Percentiles rank a stretch among this genome's conserved stretches.
phyloP scores from a whole-genome alignment of 192 early-diverging fungal genomes.

The Coemansia sp. region DNA sequence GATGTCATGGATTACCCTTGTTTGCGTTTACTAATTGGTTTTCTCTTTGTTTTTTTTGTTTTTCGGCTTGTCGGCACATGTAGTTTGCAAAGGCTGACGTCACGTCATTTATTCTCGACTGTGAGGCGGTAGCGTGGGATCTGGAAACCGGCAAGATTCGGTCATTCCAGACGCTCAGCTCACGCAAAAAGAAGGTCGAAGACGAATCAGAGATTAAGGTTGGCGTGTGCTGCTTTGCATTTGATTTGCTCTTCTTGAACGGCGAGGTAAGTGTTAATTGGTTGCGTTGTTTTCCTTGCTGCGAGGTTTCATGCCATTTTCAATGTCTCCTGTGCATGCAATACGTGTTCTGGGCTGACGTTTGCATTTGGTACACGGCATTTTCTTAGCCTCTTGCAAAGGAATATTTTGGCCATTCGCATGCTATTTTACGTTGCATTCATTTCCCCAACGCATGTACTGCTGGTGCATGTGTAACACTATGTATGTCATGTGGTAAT shows the following conservation, averaged over 20 bases:
- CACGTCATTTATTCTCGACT: slow-evolving; percentile 92
- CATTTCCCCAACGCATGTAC: slow-evolving; percentile 1
- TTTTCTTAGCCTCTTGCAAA: neutral
- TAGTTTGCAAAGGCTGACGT: slow-evolving; percentile 57
- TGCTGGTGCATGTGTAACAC: neutral
- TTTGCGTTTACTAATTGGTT: neutral
- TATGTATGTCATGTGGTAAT: neutral
- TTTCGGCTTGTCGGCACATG: neutral
- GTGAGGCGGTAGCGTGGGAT: slow-evolving; percentile 99
- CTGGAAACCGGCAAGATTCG: slow-evolving; percentile 76
- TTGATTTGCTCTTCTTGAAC: slow-evolving; percentile 93
- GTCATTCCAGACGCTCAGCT: slow-evolving; percentile 95
- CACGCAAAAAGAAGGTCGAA: slow-evolving; percentile 94
- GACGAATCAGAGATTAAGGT: slow-evolving; percentile 89
- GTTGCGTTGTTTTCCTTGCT: no score
- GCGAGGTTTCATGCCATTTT: no score
- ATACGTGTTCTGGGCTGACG: neutral
- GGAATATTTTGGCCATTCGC: neutral
- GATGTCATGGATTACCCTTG: no score
- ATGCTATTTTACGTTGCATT: no score
- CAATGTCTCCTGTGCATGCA: neutral
- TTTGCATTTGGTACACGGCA: neutral
- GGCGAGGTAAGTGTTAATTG: slow-evolving; percentile 59
- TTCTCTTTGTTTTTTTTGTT: neutral
- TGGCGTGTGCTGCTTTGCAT: slow-evolving; percentile 94